Evolutionary conservation across 352 stramenopile species (phyloP), one percentile per base, ranked within the genome.

Genomic region (Halophytophthora batemanensis): DNA sequence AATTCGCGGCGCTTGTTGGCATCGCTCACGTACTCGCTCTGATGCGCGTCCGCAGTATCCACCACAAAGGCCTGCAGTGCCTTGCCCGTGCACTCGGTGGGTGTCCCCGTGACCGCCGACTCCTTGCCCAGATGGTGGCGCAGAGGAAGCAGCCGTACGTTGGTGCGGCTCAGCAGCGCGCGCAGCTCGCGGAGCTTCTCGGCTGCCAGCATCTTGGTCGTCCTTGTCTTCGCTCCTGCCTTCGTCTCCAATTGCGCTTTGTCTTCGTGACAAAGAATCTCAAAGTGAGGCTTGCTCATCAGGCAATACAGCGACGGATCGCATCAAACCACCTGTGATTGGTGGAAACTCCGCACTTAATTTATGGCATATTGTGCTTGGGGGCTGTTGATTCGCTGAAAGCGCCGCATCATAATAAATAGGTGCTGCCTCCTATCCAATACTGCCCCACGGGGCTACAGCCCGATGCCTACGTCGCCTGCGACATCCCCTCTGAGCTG

Each of bases 11-110:
- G 82, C 76, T 97, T 97, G 77, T 99, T 98, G 33, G 86, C 87
- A 28, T 92, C 82, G 31, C 96, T 93, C 43, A 98, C 90, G 67
- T 99, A 99, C 76, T 99, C 97, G 61, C 90, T 98, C 55, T 98
- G 86, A 75, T 99, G 97, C 45, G 96, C 95, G 77, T 99, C 97
- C 39, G 97, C 95, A 15, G 88, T 97, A 45, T 97, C 95, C 49
- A 99, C 77, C 1, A 99, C 53, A 55, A 98, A 98, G 19, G 91
- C 95, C 48, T 90, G 81, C 42, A 97, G 52, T 28, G 61, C 46
- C 36, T 72, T 70, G 25, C 69, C 74, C 35, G 64, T 70, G 22
- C 84, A 49, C 38, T 66, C 55, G n/a, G 60, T 38, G 2, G 43
- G 50, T 14, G 31, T 40, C 33, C 22, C 42, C 15, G 55, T 55